phyloP scores from a whole-genome alignment of 176 grass and related monocot species.

The Avena sativa region DNA sequence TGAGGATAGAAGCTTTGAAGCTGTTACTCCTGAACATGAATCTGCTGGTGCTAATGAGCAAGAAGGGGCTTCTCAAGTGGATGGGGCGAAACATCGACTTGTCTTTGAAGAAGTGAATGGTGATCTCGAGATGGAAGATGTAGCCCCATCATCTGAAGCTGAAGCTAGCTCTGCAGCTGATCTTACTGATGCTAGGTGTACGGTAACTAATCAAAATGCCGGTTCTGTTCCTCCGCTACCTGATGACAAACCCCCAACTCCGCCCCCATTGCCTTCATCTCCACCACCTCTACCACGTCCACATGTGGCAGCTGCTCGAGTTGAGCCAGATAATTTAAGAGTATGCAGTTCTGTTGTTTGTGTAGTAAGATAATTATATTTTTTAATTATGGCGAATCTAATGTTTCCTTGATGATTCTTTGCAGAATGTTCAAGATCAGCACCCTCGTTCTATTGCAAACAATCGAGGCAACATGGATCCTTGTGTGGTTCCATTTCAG shows the following conservation, averaged over 20 bases:
- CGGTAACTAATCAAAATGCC: conserved; percentile 31
- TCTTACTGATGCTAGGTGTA: conserved; percentile 31
- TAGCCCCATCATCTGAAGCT: conserved; percentile 60
- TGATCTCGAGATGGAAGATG: conserved; percentile 98
- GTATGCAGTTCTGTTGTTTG: conserved; percentile 49
- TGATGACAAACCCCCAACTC: conserved; percentile 79
- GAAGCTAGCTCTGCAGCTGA: conserved; percentile 42
- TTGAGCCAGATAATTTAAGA: conserved; percentile 36
- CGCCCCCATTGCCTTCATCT: conserved; percentile 92
- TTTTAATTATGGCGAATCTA: conserved; percentile 18
- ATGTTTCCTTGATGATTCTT: conserved; percentile 40
- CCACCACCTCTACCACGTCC: conserved; percentile 63
- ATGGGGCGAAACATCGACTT: conserved; percentile 64
- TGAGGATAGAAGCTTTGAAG: conserved; percentile 89
- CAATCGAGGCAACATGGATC: conserved; percentile 54
- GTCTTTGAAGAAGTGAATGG: conserved; percentile 87
- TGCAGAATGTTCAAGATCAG: conserved; percentile 81
- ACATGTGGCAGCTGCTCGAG: conserved; percentile 43
- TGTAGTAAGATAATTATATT: conserved; percentile 16
- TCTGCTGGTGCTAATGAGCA: conserved; percentile 54
- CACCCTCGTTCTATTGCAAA: conserved; percentile 50
- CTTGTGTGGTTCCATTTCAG: conserved; percentile 43
- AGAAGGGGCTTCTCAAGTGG: conserved; percentile 42
- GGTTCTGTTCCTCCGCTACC: conserved; percentile 74
- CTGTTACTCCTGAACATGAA: conserved; percentile 84